Base-by-base conservation (phyloP, 2,329 filamentous ascomycete species). In the Hypoxylon sp. region DNA sequence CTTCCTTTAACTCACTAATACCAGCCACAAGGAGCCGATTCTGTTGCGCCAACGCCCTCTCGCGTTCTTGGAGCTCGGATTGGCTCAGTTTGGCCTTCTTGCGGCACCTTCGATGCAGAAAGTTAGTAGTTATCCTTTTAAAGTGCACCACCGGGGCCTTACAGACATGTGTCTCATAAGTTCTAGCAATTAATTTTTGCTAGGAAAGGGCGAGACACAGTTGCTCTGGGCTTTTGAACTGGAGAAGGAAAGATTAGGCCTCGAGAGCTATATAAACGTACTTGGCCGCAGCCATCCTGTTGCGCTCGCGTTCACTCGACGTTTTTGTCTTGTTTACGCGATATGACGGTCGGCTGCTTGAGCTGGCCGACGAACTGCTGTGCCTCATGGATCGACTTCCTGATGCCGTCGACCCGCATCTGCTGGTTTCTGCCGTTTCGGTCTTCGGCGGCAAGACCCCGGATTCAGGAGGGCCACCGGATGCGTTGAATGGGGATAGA, bases 1-100 rank as follows among this genome's bases (percentile, higher is more conserved):
- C 45, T 17, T 25, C 25, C 45, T 48, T 48, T 28, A 48, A 48
- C 21, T 48, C 45, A 28, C 45, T n/a, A 17, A 48, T 17, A 48
- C 11, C 28, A 28, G 21, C 21, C 3, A 28, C 1, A 7, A 48
- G 45, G 11, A n/a, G 4, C n/a, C 14, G 21, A 28, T 48, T 48
- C 23, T 28, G 45, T 11, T 17, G 21, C 25, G 11, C 6, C 45
- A 48, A n/a, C 2, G 11, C 9, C 23, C 25, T 48, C 14, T 48
- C 45, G 21, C 45, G 23, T 28, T 48, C 45, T 28, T 28, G 21
- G 14, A 48, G 45, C 9, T 28, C 21, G 5, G 2, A n/a, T 48
- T 48, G 11, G 14, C 45, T 17, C 3, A 48, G 21, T 28, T 48
- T 48, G 21, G 21, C 25, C 45, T 48, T 43, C 17, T 48, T 25